A percentile compares a stretch with the other conserved stretches of the same genome.
Conservation (phyloP, 305 asterid genomes). For the Fraxinus paxiana region DNA sequence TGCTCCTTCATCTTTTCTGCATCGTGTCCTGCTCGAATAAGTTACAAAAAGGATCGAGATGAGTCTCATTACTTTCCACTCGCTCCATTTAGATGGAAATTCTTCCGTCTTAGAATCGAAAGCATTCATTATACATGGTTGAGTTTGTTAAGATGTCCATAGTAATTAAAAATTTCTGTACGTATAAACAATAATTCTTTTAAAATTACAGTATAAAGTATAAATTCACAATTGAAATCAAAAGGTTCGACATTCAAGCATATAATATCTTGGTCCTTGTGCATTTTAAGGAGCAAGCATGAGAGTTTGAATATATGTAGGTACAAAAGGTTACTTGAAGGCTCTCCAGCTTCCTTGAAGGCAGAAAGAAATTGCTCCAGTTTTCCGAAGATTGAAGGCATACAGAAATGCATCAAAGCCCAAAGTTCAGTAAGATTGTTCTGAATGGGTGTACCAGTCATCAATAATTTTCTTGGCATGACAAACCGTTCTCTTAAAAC, state of each 20-base stretch:
- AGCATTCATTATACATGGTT: slow-evolving; percentile 7
- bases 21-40: slow-evolving; percentile 47
- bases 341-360: slow-evolving; percentile 88
- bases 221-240: not conserved
- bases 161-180: not conserved
- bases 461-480: slow-evolving; percentile 83
- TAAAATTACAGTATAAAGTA: not conserved
- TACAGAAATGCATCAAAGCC: slow-evolving; percentile 86
- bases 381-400: slow-evolving; percentile 77
- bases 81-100: not conserved
- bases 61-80: slow-evolving; percentile 1
- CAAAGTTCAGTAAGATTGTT: slow-evolving; percentile 89
- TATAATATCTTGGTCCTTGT: not conserved
- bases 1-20: slow-evolving; percentile 54
- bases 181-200: not conserved
- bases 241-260: not conserved
- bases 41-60: slow-evolving; percentile 14
- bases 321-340: slow-evolving; percentile 47
- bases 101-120: not conserved
- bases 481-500: slow-evolving; percentile 60
- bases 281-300: slow-evolving; percentile 1
- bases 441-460: slow-evolving; percentile 98
- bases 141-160: not conserved
- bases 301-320: slow-evolving; percentile 7
- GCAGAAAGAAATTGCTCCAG: slow-evolving; percentile 65